A percentile compares a stretch with the other conserved stretches of the same genome.
phyloP scores from a whole-genome alignment of 345 rosid species.

The Populus tremula region DNA sequence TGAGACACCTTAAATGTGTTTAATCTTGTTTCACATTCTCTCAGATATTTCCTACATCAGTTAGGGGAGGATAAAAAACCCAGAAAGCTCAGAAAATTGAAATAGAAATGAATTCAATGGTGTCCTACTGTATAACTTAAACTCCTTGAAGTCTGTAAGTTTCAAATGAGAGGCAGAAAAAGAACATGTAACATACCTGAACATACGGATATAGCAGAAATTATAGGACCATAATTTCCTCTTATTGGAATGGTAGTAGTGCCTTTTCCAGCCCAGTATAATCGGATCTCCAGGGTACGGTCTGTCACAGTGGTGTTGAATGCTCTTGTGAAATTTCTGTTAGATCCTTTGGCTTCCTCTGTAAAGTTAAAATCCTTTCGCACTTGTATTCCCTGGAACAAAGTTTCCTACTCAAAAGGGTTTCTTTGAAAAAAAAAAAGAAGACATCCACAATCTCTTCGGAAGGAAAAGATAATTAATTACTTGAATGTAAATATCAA shows the following conservation, averaged over 20 bases:
- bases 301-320: conserved; percentile 31
- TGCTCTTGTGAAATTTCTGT: not conserved
- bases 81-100: no score
- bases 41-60: no score
- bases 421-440: not conserved
- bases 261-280: conserved; percentile 68
- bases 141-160: no score
- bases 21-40: no score
- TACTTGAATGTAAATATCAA: conserved; percentile 4
- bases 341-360: not conserved
- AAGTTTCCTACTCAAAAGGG: not conserved
- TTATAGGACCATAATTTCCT: conserved; percentile 61
- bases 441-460: no score
- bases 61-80: no score
- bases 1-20: no score
- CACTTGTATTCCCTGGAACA: not conserved
- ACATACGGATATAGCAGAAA: conserved; percentile 53
- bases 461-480: not conserved
- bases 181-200: conserved; percentile 43
- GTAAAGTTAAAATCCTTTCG: not conserved
- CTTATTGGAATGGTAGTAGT: conserved; percentile 33
- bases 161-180: no score
- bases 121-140: no score
- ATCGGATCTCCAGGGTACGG: conserved; percentile 49
- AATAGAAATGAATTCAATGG: no score